A percentile compares a stretch with the other conserved stretches of the same genome.
These are phyloP conservation scores for Auxenochlorella pyrenoidosa DNA, from an alignment of 139 green algal genomes.

Conservation along the genomic window DNA sequence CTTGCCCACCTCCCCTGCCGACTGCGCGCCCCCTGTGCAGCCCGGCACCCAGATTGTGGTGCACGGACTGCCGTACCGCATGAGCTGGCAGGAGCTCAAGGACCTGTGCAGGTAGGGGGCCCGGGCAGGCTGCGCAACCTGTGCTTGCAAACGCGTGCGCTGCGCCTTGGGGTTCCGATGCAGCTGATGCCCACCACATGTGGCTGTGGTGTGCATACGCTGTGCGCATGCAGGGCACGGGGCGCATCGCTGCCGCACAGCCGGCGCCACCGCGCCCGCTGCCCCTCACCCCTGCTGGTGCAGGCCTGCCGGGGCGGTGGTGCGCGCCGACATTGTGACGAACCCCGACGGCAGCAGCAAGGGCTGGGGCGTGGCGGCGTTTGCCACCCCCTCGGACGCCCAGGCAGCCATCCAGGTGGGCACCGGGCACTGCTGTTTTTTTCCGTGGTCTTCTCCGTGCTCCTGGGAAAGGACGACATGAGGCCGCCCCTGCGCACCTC, in stretches of 20 bases:
- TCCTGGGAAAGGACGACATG: too few species aligned
- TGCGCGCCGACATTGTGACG: slow-evolving; percentile 57
- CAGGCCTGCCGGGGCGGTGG: slow-evolving; percentile 51
- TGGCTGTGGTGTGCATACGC: too few species aligned
- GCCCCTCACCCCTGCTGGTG: neutral
- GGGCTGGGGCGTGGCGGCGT: slow-evolving; percentile 86
- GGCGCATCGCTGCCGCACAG: too few species aligned
- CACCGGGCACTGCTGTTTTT: neutral
- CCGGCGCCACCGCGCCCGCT: neutral
- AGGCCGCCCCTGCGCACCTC: too few species aligned
- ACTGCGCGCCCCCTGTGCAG: neutral
- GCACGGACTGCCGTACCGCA: slow-evolving; percentile 70
- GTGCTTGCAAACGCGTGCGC: too few species aligned
- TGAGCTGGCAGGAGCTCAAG: slow-evolving; percentile 70
- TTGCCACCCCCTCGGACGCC: slow-evolving; percentile 66
- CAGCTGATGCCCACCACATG: too few species aligned
- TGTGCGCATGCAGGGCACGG: too few species aligned
- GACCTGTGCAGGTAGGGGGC: slow-evolving; percentile 49
- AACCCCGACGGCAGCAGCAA: slow-evolving; percentile 59
- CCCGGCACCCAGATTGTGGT: slow-evolving; percentile 68
- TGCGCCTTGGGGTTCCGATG: too few species aligned
- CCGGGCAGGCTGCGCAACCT: neutral
- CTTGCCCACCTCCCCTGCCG: neutral
- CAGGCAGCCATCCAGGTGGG: slow-evolving; percentile 62
- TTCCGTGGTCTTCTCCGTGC: too few species aligned